phyloP scores from a whole-genome alignment of 768 basidiomycete genomes.

The Imleria badia region DNA sequence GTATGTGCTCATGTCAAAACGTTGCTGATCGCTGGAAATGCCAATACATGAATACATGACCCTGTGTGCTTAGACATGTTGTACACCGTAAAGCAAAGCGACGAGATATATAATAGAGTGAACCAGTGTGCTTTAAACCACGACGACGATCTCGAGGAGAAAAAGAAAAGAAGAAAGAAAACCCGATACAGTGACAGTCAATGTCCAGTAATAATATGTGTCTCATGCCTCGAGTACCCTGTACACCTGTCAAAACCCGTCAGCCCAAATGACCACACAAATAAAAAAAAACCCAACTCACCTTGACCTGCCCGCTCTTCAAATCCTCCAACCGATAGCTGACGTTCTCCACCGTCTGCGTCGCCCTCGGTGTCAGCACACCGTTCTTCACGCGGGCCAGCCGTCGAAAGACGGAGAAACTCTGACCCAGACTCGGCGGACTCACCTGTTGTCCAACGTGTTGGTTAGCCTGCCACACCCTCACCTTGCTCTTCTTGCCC shows the following conservation, averaged over 20 bases:
- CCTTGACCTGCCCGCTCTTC: constrained; percentile 82
- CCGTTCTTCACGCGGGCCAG: constrained; percentile 32
- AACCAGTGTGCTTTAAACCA: not conserved
- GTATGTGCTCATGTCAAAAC: not conserved
- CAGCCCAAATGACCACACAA: not conserved
- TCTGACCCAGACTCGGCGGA: constrained; percentile 14
- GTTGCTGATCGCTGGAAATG: no score
- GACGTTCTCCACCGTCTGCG: constrained; percentile 66
- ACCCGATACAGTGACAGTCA: not conserved
- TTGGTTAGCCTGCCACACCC: constrained; percentile 83
- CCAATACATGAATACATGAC: not conserved
- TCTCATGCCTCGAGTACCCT: constrained; percentile 41
- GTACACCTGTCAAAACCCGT: constrained; percentile 34
- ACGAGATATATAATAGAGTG: not conserved
- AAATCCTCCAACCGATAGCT: constrained; percentile 89
- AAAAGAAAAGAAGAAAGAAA: not conserved
- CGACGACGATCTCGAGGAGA: not conserved
- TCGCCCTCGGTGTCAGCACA: constrained; percentile 36
- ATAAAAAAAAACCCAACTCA: constrained; percentile 23
- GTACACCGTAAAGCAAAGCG: not conserved
- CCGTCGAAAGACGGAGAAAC: constrained; percentile 26
- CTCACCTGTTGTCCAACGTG: constrained; percentile 80
- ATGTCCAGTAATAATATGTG: not conserved
- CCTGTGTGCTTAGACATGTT: not conserved
- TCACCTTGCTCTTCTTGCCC: constrained; percentile 81